Evolutionary conservation across 805 yeast species (phyloP), one percentile per base, ranked within the genome.

Genomic region (Zygoascus flipseniorum): DNA sequence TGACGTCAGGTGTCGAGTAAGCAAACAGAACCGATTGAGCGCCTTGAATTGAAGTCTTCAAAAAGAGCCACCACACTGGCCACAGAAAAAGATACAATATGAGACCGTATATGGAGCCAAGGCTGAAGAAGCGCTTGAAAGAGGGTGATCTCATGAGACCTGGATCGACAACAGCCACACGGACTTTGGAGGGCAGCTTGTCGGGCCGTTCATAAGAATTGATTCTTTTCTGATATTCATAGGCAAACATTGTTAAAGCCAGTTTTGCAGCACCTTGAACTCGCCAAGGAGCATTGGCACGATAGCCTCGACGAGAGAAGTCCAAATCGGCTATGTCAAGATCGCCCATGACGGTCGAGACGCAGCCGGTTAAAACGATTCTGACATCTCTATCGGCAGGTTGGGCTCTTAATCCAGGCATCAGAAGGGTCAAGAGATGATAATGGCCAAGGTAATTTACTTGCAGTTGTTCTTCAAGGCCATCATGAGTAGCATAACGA

Each of bases 321-420:
- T 87, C 72, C 20, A 89, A 74, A 63, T 85, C 89, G 13, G 72
- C 69, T 2, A 79, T 43, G 54, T 85, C 83, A 16, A 92, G 63
- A 13, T 76, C 76, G 1, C 87, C 97, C 69, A 86, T 64, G 1
- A 88, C 79, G 58, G 88, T 93, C 10, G 89, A 72, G 56, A 86
- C 70, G 69, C 99, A 93, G 1, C 89, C 77, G 0, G 90, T 78
- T n/a, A 89, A 59, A 2, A 93, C 66, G 5, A 93, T 79, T 46
- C 97, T 74, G 2, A 93, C 96, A 63, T 90, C 98, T 59, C 99
- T 77, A 68, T 90, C 98, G 0, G 96, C 88, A 2, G 97, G 95
- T 70, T 93, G 99, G 1, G 82, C 83, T 58, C 86, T 81, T 52
- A 93, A 73, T 9, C 93, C 79, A 0, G 98, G 98, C n/a, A 82